Percentiles rank a stretch among this genome's conserved stretches.
phyloP scores from a whole-genome alignment of 495 filamentous ascomycete genomes.

The Jackrogersella multiformis region DNA sequence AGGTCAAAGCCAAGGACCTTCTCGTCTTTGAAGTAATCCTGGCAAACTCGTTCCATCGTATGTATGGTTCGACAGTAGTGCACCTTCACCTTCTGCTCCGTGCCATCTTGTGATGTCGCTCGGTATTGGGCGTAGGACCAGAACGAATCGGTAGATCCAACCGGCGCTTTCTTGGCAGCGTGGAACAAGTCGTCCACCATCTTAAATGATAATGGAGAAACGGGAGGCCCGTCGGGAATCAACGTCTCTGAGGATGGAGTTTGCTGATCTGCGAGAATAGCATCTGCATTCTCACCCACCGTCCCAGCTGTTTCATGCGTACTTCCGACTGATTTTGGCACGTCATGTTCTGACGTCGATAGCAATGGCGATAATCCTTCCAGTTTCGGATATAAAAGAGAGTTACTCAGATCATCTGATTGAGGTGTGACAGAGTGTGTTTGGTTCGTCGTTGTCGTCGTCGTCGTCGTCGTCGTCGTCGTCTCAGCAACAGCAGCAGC shows the following conservation, averaged over 20 bases:
- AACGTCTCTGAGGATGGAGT: not conserved
- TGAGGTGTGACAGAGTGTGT: not conserved
- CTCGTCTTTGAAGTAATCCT: slow-evolving; percentile 73
- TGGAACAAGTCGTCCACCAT: slow-evolving; percentile 57
- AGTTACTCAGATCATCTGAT: not conserved
- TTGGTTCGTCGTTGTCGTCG: not conserved
- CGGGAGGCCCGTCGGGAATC: slow-evolving; percentile 41
- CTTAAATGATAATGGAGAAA: slow-evolving; percentile 52
- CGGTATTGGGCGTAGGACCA: slow-evolving; percentile 77
- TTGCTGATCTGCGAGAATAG: slow-evolving; percentile 6
- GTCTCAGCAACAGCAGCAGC: no score
- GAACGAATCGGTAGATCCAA: slow-evolving; percentile 57
- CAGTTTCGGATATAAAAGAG: slow-evolving; percentile 10
- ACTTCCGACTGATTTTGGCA: slow-evolving; percentile 1
- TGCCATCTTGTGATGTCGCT: slow-evolving; percentile 49
- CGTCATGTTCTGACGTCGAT: not conserved
- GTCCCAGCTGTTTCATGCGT: not conserved
- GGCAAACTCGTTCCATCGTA: slow-evolving; percentile 69
- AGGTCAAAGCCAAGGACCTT: slow-evolving; percentile 84
- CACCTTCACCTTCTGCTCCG: slow-evolving; percentile 61
- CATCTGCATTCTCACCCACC: slow-evolving; percentile 16
- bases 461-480: not conserved
- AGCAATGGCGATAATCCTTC: slow-evolving; percentile 1
- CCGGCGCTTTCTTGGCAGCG: slow-evolving; percentile 51
- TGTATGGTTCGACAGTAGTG: slow-evolving; percentile 78